Evolutionary conservation across 495 filamentous ascomycete genomes (phyloP).

Genomic region (Filosporella fistucella): DNA sequence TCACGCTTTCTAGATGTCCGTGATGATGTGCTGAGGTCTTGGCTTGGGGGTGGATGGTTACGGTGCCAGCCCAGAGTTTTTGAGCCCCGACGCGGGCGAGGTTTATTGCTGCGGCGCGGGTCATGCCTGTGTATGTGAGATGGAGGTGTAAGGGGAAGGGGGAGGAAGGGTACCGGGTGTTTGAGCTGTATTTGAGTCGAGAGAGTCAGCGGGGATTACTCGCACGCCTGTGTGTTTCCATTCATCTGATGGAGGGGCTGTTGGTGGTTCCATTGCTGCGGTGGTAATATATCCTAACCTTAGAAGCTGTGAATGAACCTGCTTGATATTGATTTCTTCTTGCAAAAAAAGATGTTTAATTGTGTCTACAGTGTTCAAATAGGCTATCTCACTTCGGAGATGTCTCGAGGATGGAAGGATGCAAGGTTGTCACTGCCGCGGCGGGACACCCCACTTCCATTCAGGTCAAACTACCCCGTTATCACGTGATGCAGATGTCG

Average conservation of each 20-base stretch:
- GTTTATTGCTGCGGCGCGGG: slow-evolving; percentile 31
- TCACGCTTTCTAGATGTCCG: slow-evolving; percentile 33
- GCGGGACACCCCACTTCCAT: too few relatives aligned
- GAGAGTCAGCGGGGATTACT: slow-evolving; percentile 29
- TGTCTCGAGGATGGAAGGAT: too few relatives aligned
- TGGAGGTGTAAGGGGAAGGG: not conserved
- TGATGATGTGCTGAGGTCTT: slow-evolving; percentile 37
- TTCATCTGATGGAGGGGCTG: slow-evolving; percentile 8
- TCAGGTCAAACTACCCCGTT: too few relatives aligned
- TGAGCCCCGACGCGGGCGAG: slow-evolving; percentile 32
- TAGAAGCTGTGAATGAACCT: too few relatives aligned
- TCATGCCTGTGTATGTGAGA: slow-evolving; percentile 15
- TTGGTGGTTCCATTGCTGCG: not conserved
- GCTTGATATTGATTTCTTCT: too few relatives aligned
- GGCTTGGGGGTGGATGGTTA: slow-evolving; percentile 32
- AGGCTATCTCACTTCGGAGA: too few relatives aligned
- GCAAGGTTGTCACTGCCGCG: too few relatives aligned
- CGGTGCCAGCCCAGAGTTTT: slow-evolving; percentile 35
- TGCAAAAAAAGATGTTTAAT: too few relatives aligned
- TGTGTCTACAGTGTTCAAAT: too few relatives aligned
- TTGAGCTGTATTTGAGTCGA: slow-evolving; percentile 30
- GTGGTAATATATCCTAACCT: too few relatives aligned
- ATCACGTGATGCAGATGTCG: too few relatives aligned
- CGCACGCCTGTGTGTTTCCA: slow-evolving; percentile 33
- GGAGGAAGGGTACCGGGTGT: slow-evolving; percentile 27